Evolutionary conservation across 1,139 yeast species (phyloP), one percentile per base, ranked within the genome.

Genomic region (Sugiyamaella sp.): DNA sequence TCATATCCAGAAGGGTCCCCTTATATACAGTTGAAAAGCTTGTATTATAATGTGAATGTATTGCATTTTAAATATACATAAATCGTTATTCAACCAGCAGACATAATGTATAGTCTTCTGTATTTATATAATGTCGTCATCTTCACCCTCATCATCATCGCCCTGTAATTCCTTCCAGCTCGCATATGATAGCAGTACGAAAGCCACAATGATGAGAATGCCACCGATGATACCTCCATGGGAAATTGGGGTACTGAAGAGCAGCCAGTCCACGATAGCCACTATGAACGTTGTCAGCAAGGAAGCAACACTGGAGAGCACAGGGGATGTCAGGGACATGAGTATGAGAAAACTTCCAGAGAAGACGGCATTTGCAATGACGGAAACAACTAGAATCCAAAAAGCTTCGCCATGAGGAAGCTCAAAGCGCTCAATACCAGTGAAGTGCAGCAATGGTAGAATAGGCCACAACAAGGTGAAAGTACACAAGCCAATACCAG

Each of bases 271-370:
- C 17, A 84, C 85, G 2, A 87, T 52, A 0, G 96, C 96, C 45
- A 89, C 95, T 56, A 89, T 71, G 61, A 89, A 80, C 19, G 90
- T 89, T 0, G 96, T 87, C 51, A 88, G 74, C 55, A 89, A 71
- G 0, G 96, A 84, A 39, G 93, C 85, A 9, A 89, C 96, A 0
- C 93, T 83, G 1, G 95, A 86, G 50, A 89, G 75, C 1, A 89
- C 96, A 0, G 97, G 96, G 14, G 88, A 84, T 0, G 96, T 89
- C 56, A 89, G 77, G 0, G 96, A 85, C 86, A 89, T 87, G 60
- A 89, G 74, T 1, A 90, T 80, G 58, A 89, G 76, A 63, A 89
- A 88, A 41, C 86, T 76, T 2, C 88, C 86, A 45, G 89, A 84
- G 66, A 87, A 89, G 1, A 80, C 63, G 60, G 87, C 74, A 66